phyloP scores from a whole-genome alignment of 1,139 yeast genomes.

The Yamadazyma siamensis region DNA sequence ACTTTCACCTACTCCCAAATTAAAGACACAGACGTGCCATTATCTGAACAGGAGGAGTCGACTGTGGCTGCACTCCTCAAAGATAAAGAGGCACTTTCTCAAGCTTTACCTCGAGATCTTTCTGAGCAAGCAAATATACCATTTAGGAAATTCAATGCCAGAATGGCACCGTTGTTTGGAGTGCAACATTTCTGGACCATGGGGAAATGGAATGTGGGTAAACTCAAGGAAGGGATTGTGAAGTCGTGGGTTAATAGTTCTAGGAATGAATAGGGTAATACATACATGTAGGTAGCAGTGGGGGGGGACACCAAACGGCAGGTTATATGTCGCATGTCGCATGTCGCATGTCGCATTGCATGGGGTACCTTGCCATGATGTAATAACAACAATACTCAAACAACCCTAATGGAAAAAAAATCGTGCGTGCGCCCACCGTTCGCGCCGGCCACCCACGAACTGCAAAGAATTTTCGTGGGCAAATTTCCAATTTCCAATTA shows the following conservation, averaged over 20 bases:
- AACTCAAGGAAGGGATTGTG: conserved; percentile 51
- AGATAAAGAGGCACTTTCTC: conserved; percentile 10
- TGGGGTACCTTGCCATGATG: no score
- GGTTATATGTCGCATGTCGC: no score
- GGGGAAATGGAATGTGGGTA: conserved; percentile 58
- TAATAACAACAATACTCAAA: no score
- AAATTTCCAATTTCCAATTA: no score
- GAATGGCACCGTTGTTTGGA: conserved; percentile 47
- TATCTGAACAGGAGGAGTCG: conserved; percentile 3
- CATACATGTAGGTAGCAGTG: no score
- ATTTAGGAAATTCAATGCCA: conserved; percentile 25
- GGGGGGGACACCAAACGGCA: no score
- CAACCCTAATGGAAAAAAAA: no score
- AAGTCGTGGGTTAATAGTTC: conserved; percentile 23
- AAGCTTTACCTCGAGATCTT: conserved; percentile 23
- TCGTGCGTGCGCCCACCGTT: no score
- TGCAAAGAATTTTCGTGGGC: no score
- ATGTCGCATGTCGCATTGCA: no score
- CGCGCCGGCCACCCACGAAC: no score
- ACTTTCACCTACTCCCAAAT: neutral
- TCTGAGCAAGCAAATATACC: conserved; percentile 21
- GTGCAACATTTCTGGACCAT: conserved; percentile 62
- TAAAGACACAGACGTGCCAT: conserved; percentile 1
- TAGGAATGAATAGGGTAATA: conserved; percentile 1
- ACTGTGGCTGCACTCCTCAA: conserved; percentile 10